Conservation (phyloP, 345 rosid species). For the Eucalyptus sp. region DNA sequence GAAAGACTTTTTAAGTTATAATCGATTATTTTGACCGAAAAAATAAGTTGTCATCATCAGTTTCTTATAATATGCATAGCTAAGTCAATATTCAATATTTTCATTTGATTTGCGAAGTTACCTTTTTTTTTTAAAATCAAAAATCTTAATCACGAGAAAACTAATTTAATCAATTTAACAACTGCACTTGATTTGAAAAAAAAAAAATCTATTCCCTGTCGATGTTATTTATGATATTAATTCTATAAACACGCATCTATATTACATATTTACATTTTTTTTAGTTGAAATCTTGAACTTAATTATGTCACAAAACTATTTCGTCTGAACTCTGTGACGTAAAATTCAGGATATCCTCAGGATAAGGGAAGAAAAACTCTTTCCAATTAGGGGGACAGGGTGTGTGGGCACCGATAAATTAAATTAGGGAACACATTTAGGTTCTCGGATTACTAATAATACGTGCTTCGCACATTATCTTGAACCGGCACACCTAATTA, state of each 20-base stretch:
- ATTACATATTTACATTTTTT: not conserved
- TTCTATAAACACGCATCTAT: not conserved
- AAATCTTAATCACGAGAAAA: not conserved
- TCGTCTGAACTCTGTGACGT: fast-evolving
- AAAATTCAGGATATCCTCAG: no score
- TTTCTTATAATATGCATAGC: not conserved
- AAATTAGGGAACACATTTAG: no score
- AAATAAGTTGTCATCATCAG: fast-evolving
- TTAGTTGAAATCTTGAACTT: fast-evolving
- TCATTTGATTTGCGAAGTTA: not conserved
- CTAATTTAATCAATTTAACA: not conserved
- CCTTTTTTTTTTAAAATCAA: fast-evolving
- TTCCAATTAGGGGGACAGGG: no score
- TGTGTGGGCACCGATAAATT: no score
- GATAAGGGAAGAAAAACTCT: fast-evolving
- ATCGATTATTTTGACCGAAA: fast-evolving
- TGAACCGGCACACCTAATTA: no score
- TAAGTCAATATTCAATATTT: not conserved
- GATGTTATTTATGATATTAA: not conserved
- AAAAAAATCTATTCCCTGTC: fast-evolving
- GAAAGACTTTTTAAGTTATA: fast-evolving
- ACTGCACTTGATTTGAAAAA: not conserved
- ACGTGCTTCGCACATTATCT: no score
- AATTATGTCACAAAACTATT: fast-evolving
- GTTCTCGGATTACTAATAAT: no score